Conservation (phyloP, 495 filamentous ascomycete species). For the Neurospora tetrasperma region DNA sequence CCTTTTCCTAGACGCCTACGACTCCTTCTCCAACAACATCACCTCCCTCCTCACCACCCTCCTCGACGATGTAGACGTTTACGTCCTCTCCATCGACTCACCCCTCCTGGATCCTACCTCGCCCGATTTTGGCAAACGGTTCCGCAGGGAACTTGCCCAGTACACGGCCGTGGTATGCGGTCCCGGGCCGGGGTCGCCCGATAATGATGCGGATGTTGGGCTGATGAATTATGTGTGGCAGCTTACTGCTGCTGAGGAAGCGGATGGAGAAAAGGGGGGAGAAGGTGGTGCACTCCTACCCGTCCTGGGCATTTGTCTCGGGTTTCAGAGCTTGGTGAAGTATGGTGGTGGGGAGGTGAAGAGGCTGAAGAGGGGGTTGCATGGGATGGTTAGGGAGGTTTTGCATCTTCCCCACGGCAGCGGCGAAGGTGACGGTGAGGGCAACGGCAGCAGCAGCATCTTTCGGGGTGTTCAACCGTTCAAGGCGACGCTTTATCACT, state of each 20-base stretch:
- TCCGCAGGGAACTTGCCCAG: slow-evolving; percentile 38
- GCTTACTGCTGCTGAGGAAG: slow-evolving; percentile 34
- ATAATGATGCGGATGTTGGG: slow-evolving; percentile 56
- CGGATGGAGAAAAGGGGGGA: slow-evolving; percentile 13
- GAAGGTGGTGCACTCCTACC: slow-evolving; percentile 39
- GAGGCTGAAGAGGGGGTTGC: slow-evolving; percentile 55
- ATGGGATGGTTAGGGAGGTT: slow-evolving; percentile 67
- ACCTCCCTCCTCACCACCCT: slow-evolving; percentile 60
- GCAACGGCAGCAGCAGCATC: slow-evolving; percentile 25
- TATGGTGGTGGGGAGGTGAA: slow-evolving; percentile 55
- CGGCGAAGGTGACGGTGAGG: slow-evolving; percentile 1
- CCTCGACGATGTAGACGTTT: slow-evolving; percentile 50
- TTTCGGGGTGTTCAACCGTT: slow-evolving; percentile 45
- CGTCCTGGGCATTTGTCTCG: slow-evolving; percentile 82
- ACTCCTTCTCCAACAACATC: slow-evolving; percentile 94
- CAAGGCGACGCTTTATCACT: slow-evolving; percentile 80
- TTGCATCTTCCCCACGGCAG: slow-evolving; percentile 30
- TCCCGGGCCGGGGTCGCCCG: slow-evolving; percentile 63
- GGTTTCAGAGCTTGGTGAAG: slow-evolving; percentile 74
- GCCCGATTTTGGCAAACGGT: slow-evolving; percentile 2
- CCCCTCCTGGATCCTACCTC: slow-evolving; percentile 21
- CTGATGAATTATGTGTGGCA: slow-evolving; percentile 71
- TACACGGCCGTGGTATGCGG: slow-evolving; percentile 74
- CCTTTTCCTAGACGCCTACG: slow-evolving; percentile 87
- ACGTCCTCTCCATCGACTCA: slow-evolving; percentile 61